Percentiles rank a stretch among this genome's conserved stretches.
Conservation (phyloP, 2,329 filamentous ascomycete genomes). For the Aspergillus fructus region DNA sequence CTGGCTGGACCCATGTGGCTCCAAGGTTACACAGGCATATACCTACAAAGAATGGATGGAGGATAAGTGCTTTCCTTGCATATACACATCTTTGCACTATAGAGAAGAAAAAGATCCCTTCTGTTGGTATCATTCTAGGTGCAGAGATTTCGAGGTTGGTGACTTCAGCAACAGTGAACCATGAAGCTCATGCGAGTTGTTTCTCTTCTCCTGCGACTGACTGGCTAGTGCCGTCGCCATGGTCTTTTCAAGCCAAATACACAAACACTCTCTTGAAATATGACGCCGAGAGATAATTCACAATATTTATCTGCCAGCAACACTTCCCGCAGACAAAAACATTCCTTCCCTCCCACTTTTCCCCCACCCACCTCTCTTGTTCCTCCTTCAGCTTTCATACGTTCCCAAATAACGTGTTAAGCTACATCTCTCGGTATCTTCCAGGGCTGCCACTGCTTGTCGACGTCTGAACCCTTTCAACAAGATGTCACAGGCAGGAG, state of each 20-base stretch:
- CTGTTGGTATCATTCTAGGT: neutral
- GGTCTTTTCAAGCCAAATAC: neutral
- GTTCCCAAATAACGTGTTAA: neutral
- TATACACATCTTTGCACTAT: neutral
- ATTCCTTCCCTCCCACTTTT: neutral
- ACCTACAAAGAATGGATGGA: neutral
- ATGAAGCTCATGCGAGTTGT: neutral
- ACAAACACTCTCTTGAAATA: slow-evolving; percentile 5
- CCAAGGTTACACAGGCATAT: neutral
- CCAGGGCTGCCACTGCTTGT: neutral
- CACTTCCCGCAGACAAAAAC: neutral
- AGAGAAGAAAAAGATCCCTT: neutral
- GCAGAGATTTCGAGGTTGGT: neutral
- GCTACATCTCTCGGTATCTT: neutral
- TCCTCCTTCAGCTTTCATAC: neutral
- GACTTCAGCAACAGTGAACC: neutral
- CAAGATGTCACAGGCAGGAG: neutral
- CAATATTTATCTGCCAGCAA: neutral
- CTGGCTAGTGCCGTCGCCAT: neutral
- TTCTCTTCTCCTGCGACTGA: neutral
- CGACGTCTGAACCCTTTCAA: neutral
- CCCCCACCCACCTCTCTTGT: neutral
- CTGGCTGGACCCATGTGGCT: neutral
- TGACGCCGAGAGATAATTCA: neutral
- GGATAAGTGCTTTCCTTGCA: neutral